A percentile compares a stretch with the other conserved stretches of the same genome.
Evolutionary conservation across 176 grass and related monocot species (phyloP).

Genomic region (Ensete ventricosum): DNA sequence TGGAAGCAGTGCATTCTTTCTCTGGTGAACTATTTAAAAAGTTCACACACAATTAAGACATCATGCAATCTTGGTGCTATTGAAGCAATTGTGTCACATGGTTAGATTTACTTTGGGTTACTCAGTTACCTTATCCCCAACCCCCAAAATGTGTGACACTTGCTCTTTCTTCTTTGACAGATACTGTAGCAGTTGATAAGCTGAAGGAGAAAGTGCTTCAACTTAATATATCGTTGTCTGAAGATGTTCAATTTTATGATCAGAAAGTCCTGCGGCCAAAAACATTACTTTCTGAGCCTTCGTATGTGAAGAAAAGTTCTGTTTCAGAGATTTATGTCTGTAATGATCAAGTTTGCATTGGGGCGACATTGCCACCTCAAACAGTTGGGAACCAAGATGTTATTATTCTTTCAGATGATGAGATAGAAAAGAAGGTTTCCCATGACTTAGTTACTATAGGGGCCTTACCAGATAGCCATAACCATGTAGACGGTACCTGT

Average conservation of each 20-base stretch:
- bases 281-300: conserved; percentile 16
- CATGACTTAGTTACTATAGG: conserved; percentile 30
- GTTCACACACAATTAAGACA: conserved; percentile 32
- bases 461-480: conserved; percentile 19
- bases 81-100: conserved; percentile 41
- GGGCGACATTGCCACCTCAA: conserved; percentile 18
- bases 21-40: conserved; percentile 50
- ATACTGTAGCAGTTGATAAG: conserved; percentile 41
- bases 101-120: conserved; percentile 35
- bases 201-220: conserved; percentile 46
- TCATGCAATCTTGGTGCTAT: conserved; percentile 19
- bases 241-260: conserved; percentile 32
- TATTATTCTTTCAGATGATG: conserved; percentile 75
- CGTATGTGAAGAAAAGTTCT: conserved; percentile 14
- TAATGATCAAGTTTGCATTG: conserved; percentile 21
- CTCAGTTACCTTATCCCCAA: neutral
- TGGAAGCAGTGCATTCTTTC: conserved; percentile 81
- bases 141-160: conserved; percentile 14
- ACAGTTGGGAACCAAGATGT: conserved; percentile 26
- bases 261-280: neutral
- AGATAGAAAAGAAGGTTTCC: conserved; percentile 31
- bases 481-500: conserved; percentile 16
- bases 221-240: conserved; percentile 46
- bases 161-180: conserved; percentile 40
- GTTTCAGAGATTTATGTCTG: conserved; percentile 12